These are phyloP conservation scores for Scheffersomyces segobiensis DNA, from an alignment of 1,139 yeast species.

Conservation along the genomic window DNA sequence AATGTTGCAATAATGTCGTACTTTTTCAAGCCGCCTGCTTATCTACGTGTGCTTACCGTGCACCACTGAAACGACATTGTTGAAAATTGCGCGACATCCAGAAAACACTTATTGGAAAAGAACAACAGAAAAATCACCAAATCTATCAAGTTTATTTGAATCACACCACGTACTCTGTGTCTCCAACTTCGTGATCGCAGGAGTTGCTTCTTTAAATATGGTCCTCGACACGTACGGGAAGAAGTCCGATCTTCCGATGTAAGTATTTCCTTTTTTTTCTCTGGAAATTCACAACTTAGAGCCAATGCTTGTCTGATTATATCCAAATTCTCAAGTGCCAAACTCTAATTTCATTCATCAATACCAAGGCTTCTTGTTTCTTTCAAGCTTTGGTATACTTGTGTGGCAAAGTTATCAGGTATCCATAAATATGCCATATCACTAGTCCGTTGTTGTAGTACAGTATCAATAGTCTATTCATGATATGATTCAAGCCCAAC, in stretches of 20 bases:
- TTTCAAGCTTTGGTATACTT: neutral
- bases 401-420: neutral
- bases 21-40: neutral
- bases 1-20: neutral
- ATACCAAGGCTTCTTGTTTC: neutral
- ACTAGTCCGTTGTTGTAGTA: neutral
- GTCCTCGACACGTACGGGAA: slow-evolving; percentile 37
- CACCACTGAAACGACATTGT: neutral
- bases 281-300: no score
- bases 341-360: neutral
- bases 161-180: neutral
- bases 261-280: slow-evolving; percentile 16
- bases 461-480: neutral
- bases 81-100: neutral
- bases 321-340: no score
- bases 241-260: slow-evolving; percentile 50
- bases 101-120: neutral
- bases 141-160: neutral
- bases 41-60: neutral
- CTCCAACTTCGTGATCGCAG: neutral
- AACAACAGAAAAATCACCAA: neutral
- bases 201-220: slow-evolving; percentile 14
- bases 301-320: no score
- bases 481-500: no score
- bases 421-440: neutral